Percentiles rank a stretch among this genome's conserved stretches.
phyloP scores from a whole-genome alignment of 1,139 yeast genomes.

The Yamadazyma dendronema region DNA sequence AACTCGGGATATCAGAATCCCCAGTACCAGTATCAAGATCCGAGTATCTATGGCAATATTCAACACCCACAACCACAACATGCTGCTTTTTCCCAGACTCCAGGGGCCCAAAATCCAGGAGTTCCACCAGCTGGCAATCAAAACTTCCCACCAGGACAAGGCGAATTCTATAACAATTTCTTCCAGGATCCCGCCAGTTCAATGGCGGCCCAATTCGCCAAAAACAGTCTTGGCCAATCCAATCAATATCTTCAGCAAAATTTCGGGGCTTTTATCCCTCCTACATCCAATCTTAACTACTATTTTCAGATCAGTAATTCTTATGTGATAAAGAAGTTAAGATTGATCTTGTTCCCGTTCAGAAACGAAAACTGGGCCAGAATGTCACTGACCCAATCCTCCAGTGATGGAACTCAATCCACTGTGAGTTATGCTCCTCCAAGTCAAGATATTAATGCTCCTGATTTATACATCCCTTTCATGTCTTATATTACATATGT shows the following conservation, averaged over 20 bases:
- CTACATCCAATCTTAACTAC: slow-evolving; percentile 59
- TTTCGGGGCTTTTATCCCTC: slow-evolving; percentile 53
- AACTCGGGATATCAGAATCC: slow-evolving; percentile 15
- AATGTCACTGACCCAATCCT: slow-evolving; percentile 43
- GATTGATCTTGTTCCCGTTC: slow-evolving; percentile 82
- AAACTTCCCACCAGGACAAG: slow-evolving; percentile 3
- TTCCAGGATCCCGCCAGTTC: slow-evolving; percentile 80
- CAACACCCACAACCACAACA: slow-evolving; percentile 12
- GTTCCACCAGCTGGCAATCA: slow-evolving; percentile 16
- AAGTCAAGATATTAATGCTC: slow-evolving; percentile 83
- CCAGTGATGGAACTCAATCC: slow-evolving; percentile 15
- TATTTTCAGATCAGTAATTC: slow-evolving; percentile 91
- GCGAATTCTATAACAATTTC: slow-evolving; percentile 32
- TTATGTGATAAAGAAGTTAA: slow-evolving; percentile 74
- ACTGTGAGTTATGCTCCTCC: slow-evolving; percentile 59
- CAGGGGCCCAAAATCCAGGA: background rate
- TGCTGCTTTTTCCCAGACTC: slow-evolving; percentile 10
- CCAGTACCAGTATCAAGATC: slow-evolving; percentile 9
- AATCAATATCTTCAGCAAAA: slow-evolving; percentile 76
- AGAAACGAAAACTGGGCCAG: slow-evolving; percentile 78
- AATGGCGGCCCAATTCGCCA: slow-evolving; percentile 87
- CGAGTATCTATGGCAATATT: slow-evolving; percentile 13
- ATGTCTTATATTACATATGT: slow-evolving; percentile 93
- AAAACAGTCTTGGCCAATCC: slow-evolving; percentile 69
- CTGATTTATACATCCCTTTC: slow-evolving; percentile 92